phyloP scores from a whole-genome alignment of 495 filamentous ascomycete genomes.

The Talaromyces nanjingensis region DNA sequence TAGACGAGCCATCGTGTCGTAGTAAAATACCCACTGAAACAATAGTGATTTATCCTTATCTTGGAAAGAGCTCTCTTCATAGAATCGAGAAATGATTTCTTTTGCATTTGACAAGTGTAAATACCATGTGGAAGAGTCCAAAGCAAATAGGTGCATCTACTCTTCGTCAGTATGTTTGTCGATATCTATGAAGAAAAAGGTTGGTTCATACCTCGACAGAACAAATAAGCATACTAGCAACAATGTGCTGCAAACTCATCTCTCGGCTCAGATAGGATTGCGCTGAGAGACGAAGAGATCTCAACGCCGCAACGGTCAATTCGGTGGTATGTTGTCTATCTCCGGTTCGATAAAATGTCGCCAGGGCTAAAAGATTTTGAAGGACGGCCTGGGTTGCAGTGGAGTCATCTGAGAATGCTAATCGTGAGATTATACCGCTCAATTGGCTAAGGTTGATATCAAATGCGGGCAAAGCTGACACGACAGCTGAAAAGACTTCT shows the following conservation, averaged over 20 bases:
- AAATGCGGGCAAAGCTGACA: neutral
- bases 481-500: neutral
- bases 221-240: slow-evolving; percentile 1
- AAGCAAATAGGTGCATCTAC: slow-evolving; percentile 1
- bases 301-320: neutral
- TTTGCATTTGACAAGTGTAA: neutral
- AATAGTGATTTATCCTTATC: neutral
- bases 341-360: neutral
- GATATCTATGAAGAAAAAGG: neutral
- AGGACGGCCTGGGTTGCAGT: neutral
- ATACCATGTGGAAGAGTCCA: neutral
- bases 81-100: neutral
- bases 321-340: neutral
- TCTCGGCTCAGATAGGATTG: neutral
- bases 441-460: neutral
- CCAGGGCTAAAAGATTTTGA: neutral
- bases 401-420: neutral
- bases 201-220: neutral
- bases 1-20: neutral
- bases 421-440: neutral
- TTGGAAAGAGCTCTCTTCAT: neutral
- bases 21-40: slow-evolving; percentile 3
- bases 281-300: neutral
- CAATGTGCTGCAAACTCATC: neutral
- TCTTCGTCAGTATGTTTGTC: neutral